A percentile compares a stretch with the other conserved stretches of the same genome.
Conservation (phyloP, 306 rosid species). For the Corylus heterophylla region DNA sequence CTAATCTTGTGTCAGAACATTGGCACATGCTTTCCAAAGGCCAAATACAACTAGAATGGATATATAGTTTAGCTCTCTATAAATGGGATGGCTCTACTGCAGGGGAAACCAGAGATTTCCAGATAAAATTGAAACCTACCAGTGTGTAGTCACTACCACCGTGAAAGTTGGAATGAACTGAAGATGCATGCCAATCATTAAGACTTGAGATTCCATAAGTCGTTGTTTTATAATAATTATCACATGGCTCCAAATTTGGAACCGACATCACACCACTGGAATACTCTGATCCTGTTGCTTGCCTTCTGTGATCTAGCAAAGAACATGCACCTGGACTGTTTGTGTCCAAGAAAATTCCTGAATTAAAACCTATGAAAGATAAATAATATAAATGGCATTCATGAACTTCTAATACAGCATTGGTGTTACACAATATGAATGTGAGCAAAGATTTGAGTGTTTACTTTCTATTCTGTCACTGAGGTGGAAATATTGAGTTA, state of each 20-base stretch:
- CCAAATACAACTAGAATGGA: neutral
- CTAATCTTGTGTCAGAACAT: neutral
- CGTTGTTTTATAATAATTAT: constrained; percentile 10
- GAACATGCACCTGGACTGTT: constrained; percentile 37
- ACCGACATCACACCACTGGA: neutral
- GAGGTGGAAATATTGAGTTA: neutral
- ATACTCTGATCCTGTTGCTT: constrained; percentile 12
- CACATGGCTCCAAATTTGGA: constrained; percentile 20
- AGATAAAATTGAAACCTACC: constrained; percentile 10
- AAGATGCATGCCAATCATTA: constrained; percentile 41
- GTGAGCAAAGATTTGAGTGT: neutral
- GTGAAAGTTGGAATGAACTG: constrained; percentile 24
- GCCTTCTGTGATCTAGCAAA: constrained; percentile 21
- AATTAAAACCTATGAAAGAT: neutral
- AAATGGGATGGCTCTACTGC: neutral
- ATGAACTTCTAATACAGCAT: neutral
- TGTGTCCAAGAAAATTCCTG: neutral
- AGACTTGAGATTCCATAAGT: constrained; percentile 31
- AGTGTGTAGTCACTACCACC: constrained; percentile 34
- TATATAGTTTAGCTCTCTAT: neutral
- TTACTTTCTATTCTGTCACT: neutral
- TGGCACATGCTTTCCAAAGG: neutral
- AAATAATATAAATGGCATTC: neutral
- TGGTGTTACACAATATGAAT: neutral
- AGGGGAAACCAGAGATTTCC: neutral